phyloP scores from a whole-genome alignment of 179 eudicot species.

The Corrigiola litoralis region DNA sequence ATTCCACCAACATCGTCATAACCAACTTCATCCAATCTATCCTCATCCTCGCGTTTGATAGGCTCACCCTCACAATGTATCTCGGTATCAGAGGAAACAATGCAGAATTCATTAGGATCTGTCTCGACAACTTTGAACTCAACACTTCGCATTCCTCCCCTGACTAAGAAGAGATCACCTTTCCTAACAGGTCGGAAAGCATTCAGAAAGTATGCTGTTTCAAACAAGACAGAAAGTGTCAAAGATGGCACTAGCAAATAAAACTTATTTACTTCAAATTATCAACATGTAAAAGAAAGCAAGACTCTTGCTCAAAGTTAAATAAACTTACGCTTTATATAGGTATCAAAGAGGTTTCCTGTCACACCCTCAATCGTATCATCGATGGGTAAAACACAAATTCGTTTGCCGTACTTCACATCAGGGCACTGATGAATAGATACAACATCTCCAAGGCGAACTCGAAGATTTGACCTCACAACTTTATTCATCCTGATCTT shows the following conservation, averaged over 20 bases:
- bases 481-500: constrained; percentile 88
- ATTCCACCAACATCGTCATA: constrained; percentile 96
- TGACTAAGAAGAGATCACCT: constrained; percentile 72
- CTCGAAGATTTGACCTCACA: constrained; percentile 73
- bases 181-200: constrained; percentile 84
- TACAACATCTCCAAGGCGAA: constrained; percentile 83
- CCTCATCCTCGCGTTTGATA: constrained; percentile 74
- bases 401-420: constrained; percentile 86
- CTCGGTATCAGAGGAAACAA: constrained; percentile 94
- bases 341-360: constrained; percentile 85
- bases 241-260: background rate
- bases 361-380: constrained; percentile 86
- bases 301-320: background rate
- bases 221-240: background rate
- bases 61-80: constrained; percentile 91
- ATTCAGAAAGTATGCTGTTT: constrained; percentile 73
- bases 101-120: constrained; percentile 81
- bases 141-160: constrained; percentile 91
- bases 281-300: background rate
- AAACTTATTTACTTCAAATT: no score
- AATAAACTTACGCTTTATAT: constrained; percentile 67
- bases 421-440: constrained; percentile 91
- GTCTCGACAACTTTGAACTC: constrained; percentile 90
- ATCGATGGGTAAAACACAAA: constrained; percentile 82
- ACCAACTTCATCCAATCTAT: constrained; percentile 79